Evolutionary conservation across 1,284 basidiomycete genomes (phyloP), one percentile per base, ranked within the genome.

Genomic region (Tilletia setariae): DNA sequence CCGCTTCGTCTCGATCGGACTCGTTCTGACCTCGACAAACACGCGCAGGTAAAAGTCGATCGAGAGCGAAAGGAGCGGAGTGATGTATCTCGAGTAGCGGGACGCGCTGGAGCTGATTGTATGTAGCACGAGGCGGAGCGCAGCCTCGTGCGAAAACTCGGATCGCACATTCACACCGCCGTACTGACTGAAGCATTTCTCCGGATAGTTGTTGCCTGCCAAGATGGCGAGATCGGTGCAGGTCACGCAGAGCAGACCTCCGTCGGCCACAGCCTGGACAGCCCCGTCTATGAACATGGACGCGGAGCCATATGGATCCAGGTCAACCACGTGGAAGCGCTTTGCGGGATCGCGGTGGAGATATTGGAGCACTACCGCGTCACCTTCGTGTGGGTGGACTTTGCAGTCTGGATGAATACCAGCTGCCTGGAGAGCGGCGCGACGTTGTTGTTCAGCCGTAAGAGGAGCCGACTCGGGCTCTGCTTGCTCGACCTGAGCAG

Each of bases 1-100:
- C 71, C 89, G 90, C 84, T 99, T 98, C 43, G 95, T 94, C 81
- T 94, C 90, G n/a, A 90, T 84, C 0, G 93, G 90, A 0, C 89
- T 86, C 0, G 89, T 87, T 72, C 88, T 85, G 3, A 99, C 86
- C 16, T 90, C 88, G 11, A 98, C 88, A 79, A 98, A 99, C 16
- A 98, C 83, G 7, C 96, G 90, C 30, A 97, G 90, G 83, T 99
- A 98, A 82, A 98, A 99, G 81, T 98, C 96, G 81, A 99, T 97
- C 13, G 93, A 95, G 44, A 99, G 86, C 0, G 91, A 94, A 7
- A 98, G 83, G n/a, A 97, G 84, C 1, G 95, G 95, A 73, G 91
- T 88, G 73, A 98, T 93, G 79, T 90, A 91, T 61, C 93, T 89
- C 0, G 95, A 94, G 79, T 98, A 98, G 75, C 93, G 87, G 19